Percentiles rank a stretch among this genome's conserved stretches.
Evolutionary conservation across 495 filamentous ascomycete species (phyloP).

Genomic region (Melanomma pulvis-pyrius): DNA sequence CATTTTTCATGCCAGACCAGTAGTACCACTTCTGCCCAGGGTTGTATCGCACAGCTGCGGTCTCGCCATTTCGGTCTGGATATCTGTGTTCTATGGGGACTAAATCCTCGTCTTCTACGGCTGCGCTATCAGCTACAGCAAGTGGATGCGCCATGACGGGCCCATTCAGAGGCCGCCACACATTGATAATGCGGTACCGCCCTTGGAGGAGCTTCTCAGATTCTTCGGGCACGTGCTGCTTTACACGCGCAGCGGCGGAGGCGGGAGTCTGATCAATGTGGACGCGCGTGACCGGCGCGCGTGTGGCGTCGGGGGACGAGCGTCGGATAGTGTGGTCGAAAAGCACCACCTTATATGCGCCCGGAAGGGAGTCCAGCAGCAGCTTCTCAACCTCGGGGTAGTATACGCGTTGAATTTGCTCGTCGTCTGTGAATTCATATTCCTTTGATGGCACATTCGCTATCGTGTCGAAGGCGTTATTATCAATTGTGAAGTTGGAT

Average conservation of each 20-base stretch:
- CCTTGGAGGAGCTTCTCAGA: constrained; percentile 60
- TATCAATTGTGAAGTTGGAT: constrained; percentile 65
- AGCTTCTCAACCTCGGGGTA: constrained; percentile 80
- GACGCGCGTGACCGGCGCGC: constrained; percentile 68
- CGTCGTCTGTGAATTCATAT: constrained; percentile 64
- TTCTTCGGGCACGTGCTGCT: constrained; percentile 61
- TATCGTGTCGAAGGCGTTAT: constrained; percentile 69
- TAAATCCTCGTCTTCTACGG: constrained; percentile 65
- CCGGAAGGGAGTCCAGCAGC: constrained; percentile 63
- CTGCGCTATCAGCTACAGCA: constrained; percentile 66
- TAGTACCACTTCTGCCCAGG: constrained; percentile 72
- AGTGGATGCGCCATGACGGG: constrained; percentile 71
- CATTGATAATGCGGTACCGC: constrained; percentile 81
- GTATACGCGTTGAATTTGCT: constrained; percentile 66
- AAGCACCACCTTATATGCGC: constrained; percentile 64
- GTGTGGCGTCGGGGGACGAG: constrained; percentile 51
- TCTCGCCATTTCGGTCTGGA: constrained; percentile 71
- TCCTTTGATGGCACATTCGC: constrained; percentile 56
- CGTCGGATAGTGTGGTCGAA: constrained; percentile 93
- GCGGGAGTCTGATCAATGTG: constrained; percentile 82
- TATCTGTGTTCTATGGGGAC: constrained; percentile 77
- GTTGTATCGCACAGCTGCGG: constrained; percentile 68
- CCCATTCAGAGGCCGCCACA: constrained; percentile 81
- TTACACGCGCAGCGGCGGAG: constrained; percentile 67
- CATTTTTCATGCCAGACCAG: constrained; percentile 72